Evolutionary conservation across 345 rosid genomes (phyloP), one percentile per base, ranked within the genome.

Genomic region (Eucalyptus sp.): DNA sequence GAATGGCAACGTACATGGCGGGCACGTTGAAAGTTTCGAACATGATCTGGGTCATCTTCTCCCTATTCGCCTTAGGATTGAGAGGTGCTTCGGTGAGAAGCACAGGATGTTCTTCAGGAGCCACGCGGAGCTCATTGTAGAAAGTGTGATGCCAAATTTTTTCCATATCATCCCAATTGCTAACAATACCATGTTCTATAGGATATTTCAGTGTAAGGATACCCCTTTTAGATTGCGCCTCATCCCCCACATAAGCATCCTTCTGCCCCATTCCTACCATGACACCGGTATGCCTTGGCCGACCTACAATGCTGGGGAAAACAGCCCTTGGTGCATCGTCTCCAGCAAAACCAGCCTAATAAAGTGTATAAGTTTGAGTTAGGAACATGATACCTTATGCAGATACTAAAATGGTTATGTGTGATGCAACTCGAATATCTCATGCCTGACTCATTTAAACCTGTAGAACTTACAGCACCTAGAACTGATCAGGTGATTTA

Each of bases 261-360:
- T 95, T 95, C 90, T 95, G 94, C 24, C 96, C 95, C 95, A 94
- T 95, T 37, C 95, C 95, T 87, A 94, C 95, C 95, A 94, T 94
- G 86, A 95, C 95, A 89, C 96, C 95, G 20, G 95, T 91, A 90
- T 95, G 95, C 88, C 96, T 93, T 54, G 95, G 95, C 86, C 95
- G 94, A 52, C 96, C 95, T 87, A 95, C 96, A 83, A 95, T 95
- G 91, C 96, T 95, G 48, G 95, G 95, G 89, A 92, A 94, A 89
- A 94, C 94, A 33, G 95, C 95, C 66, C 95, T 94, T 16, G 95
- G 95, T 25, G 95, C 95, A 92, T 94, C 95, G 71, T 94, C 95
- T 88, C 95, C 95, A 56, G 95, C 95, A 89, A 93, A 93, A 37
- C 95, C 95, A 83, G 95, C 95, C 95, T 94, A 89, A 3, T 7